phyloP scores from a whole-genome alignment of 2,329 filamentous ascomycete species.

The Fusarium denticulatum region DNA sequence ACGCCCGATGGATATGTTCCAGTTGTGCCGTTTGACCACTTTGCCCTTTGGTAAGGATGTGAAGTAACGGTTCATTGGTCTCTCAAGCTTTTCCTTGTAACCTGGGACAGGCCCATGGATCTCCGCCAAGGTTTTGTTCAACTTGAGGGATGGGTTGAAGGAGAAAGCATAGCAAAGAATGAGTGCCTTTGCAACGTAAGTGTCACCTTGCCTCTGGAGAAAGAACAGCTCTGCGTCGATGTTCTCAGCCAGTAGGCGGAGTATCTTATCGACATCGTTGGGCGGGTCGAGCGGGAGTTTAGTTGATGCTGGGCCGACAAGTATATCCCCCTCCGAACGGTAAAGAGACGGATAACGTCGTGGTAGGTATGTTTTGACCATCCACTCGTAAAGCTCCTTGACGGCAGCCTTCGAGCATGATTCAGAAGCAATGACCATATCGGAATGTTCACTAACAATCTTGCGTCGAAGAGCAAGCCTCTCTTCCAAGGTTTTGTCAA shows the following conservation, averaged over 20 bases:
- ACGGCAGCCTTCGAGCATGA: background rate
- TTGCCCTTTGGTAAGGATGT: background rate
- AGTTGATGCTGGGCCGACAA: background rate
- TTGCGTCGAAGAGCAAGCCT: background rate
- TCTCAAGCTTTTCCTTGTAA: background rate
- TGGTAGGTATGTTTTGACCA: background rate
- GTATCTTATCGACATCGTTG: fast-evolving
- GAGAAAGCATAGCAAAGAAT: background rate
- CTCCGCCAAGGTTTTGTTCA: background rate
- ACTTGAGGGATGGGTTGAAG: background rate
- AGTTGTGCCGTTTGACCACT: background rate
- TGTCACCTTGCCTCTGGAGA: background rate
- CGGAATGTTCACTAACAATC: background rate
- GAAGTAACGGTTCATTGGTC: background rate
- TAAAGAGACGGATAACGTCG: background rate
- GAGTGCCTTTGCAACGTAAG: background rate
- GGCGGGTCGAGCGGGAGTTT: background rate
- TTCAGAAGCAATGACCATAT: background rate
- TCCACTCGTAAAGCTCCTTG: background rate
- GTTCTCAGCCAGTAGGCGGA: background rate
- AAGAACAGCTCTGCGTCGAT: background rate
- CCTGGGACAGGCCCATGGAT: background rate
- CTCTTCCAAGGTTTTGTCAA: background rate
- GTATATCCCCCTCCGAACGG: fast-evolving
- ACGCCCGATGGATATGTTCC: background rate